phyloP scores from a whole-genome alignment of 306 rosid genomes.

The Pterocarpus santalinus region DNA sequence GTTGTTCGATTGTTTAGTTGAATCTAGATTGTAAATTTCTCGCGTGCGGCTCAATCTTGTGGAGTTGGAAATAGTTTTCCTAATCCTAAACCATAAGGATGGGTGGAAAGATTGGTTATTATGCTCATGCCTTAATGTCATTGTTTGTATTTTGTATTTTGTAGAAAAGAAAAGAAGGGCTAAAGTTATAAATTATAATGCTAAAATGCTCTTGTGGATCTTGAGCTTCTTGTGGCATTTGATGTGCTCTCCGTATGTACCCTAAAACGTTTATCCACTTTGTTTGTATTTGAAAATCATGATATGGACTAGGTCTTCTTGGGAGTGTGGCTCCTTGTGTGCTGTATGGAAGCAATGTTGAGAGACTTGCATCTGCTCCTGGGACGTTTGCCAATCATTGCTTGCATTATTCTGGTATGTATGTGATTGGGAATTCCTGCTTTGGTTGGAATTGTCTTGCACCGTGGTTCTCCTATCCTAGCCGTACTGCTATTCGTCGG shows the following conservation, averaged over 20 bases:
- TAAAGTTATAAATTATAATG: not conserved
- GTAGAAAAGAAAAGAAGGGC: not conserved
- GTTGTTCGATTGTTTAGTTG: not conserved
- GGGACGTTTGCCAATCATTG: constrained; percentile 86
- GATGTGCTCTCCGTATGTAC: constrained; percentile 5
- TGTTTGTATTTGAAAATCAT: constrained; percentile 32
- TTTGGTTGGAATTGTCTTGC: constrained; percentile 89
- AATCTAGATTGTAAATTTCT: constrained; percentile 1
- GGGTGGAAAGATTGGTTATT: not conserved
- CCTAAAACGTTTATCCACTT: not conserved
- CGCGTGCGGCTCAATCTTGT: not conserved
- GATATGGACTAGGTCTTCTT: constrained; percentile 74
- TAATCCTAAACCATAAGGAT: not conserved
- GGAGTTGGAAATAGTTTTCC: not conserved
- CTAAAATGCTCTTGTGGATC: not conserved
- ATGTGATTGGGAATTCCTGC: constrained; percentile 72
- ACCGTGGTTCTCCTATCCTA: constrained; percentile 80
- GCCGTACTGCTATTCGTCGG: constrained; percentile 84
- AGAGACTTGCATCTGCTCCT: constrained; percentile 76
- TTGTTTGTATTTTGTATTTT: constrained; percentile 8
- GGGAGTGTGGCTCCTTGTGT: constrained; percentile 98
- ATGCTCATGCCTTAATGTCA: constrained; percentile 4
- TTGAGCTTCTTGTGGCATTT: not conserved
- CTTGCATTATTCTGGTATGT: constrained; percentile 76
- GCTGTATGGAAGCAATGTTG: constrained; percentile 89